Evolutionary conservation across 768 basidiomycete genomes (phyloP).

Genomic region (Leccinum longicurvipes): DNA sequence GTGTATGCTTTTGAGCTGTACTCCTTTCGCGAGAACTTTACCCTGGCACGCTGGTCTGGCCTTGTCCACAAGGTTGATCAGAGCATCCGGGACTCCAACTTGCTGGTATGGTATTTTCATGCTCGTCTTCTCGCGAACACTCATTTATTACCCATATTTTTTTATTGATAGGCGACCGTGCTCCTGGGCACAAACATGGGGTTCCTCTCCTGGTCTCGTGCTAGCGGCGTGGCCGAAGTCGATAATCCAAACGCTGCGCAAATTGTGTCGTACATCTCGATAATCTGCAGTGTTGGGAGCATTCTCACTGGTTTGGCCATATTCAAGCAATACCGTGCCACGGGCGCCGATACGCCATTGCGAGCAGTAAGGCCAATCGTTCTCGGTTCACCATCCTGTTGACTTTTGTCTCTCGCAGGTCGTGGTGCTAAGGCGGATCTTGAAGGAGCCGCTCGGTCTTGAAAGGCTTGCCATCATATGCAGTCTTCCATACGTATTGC

Average conservation of each 20-base stretch:
- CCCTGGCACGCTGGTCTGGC: slow-evolving; percentile 23
- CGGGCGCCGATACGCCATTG: slow-evolving; percentile 29
- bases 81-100: slow-evolving; percentile 31
- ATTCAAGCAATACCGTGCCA: slow-evolving; percentile 33
- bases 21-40: slow-evolving; percentile 26
- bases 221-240: not conserved
- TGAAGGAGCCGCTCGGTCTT: slow-evolving; percentile 27
- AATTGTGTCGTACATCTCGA: slow-evolving; percentile 29
- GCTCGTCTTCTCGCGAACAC: not conserved
- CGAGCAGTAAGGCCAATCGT: slow-evolving; percentile 20
- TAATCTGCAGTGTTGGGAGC: slow-evolving; percentile 29
- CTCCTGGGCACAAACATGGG: slow-evolving; percentile 24
- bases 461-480: slow-evolving; percentile 39
- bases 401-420: slow-evolving; percentile 15
- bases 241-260: slow-evolving; percentile 16
- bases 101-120: slow-evolving; percentile 18
- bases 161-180: slow-evolving; percentile 24
- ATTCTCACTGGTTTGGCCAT: slow-evolving; percentile 29
- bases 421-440: slow-evolving; percentile 26
- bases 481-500: slow-evolving; percentile 38
- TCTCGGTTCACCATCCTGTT: not conserved
- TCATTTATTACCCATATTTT: not conserved
- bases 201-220: slow-evolving; percentile 18
- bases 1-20: slow-evolving; percentile 29
- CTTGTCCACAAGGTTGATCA: slow-evolving; percentile 31